phyloP scores from a whole-genome alignment of 352 stramenopile genomes.

The Lagenidium giganteum region DNA sequence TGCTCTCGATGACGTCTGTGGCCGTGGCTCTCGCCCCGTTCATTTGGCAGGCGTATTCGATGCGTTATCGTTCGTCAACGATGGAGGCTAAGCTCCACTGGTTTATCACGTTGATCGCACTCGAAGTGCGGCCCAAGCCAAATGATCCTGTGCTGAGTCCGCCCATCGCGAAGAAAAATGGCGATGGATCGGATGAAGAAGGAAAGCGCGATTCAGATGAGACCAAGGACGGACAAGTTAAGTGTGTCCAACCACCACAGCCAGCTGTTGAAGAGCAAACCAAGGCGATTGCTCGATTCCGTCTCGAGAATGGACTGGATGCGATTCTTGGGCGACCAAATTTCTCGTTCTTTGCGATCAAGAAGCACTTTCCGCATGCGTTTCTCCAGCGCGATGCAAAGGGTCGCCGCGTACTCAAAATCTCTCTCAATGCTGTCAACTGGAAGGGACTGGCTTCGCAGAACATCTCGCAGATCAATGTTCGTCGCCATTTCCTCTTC shows the following conservation, averaged over 20 bases:
- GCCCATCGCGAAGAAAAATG: constrained; percentile 2
- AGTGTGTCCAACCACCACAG: no score
- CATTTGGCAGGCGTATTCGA: constrained; percentile 22
- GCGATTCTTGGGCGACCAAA: constrained; percentile 26
- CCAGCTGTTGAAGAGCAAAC: not conserved
- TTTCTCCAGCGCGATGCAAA: constrained; percentile 21
- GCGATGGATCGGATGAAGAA: constrained; percentile 4
- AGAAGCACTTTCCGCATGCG: constrained; percentile 21
- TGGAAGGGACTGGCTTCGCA: constrained; percentile 13
- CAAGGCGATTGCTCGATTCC: constrained; percentile 20
- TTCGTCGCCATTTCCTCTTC: constrained; percentile 32
- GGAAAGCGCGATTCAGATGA: constrained; percentile 5
- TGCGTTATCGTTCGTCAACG: constrained; percentile 8
- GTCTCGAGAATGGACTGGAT: constrained; percentile 32
- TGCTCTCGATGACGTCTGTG: no score
- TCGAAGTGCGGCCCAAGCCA: constrained; percentile 20
- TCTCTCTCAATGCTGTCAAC: constrained; percentile 17
- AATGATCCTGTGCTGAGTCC: constrained; percentile 11
- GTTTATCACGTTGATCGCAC: constrained; percentile 26
- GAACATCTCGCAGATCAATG: constrained; percentile 24
- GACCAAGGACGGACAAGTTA: no score
- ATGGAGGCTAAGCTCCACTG: constrained; percentile 30
- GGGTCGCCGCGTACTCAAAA: constrained; percentile 19
- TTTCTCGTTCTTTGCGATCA: constrained; percentile 31
- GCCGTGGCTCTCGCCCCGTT: constrained; percentile 13